Percentiles rank a stretch among this genome's conserved stretches.
Conservation (phyloP, 306 rosid genomes). For the Corylus heterophylla region DNA sequence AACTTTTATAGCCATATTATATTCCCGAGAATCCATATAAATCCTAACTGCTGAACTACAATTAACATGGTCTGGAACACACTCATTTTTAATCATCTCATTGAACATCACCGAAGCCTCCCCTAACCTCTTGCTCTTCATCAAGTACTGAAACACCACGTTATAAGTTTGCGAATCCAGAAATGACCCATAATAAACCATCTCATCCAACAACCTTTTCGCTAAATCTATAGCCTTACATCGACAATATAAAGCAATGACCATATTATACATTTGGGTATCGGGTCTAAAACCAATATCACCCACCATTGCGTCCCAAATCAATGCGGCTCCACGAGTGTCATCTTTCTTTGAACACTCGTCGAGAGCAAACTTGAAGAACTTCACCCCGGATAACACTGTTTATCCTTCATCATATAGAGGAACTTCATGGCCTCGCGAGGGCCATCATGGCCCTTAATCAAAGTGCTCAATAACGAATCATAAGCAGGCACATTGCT, state of each 20-base stretch:
- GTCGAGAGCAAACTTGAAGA: conserved; percentile 53
- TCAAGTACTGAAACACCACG: conserved; percentile 46
- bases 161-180: conserved; percentile 55
- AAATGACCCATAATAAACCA: conserved; percentile 53
- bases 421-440: conserved; percentile 42
- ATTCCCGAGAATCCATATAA: conserved; percentile 47
- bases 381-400: conserved; percentile 64
- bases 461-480: conserved; percentile 17
- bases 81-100: conserved; percentile 75
- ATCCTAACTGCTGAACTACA: conserved; percentile 52
- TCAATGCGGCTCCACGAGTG: conserved; percentile 36
- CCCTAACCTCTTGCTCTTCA: conserved; percentile 44
- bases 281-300: conserved; percentile 33
- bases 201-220: conserved; percentile 45
- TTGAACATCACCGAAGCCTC: conserved; percentile 44
- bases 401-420: conserved; percentile 41
- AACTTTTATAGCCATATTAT: conserved; percentile 49
- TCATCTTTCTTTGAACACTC: conserved; percentile 55
- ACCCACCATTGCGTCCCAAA: conserved; percentile 57
- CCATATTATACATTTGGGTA: conserved; percentile 45
- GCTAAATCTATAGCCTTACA: conserved; percentile 36
- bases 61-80: conserved; percentile 48
- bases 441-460: conserved; percentile 50
- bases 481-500: no score
- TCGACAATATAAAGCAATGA: conserved; percentile 54